These are phyloP conservation scores for Sparassis latifolia DNA, from an alignment of 1,284 basidiomycete genomes.

Conservation along the genomic window DNA sequence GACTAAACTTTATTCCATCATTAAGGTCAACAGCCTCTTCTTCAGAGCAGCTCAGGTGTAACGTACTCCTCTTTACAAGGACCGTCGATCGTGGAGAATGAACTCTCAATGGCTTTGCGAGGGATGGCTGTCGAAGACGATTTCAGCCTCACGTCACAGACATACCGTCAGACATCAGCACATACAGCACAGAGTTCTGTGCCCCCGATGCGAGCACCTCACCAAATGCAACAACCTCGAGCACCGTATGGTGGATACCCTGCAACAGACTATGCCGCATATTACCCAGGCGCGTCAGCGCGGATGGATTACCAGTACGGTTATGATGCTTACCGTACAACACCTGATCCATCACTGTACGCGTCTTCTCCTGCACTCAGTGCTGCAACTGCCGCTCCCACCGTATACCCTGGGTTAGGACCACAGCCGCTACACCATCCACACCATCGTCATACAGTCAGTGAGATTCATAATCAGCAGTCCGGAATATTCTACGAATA, in stretches of 20 bases:
- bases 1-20: background rate
- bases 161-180: slow-evolving; percentile 22
- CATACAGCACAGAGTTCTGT: slow-evolving; percentile 16
- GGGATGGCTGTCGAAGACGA: slow-evolving; percentile 69
- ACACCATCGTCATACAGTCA: slow-evolving; percentile 37
- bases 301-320: slow-evolving; percentile 45
- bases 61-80: slow-evolving; percentile 37
- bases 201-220: slow-evolving; percentile 32
- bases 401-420: slow-evolving; percentile 39
- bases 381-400: slow-evolving; percentile 33
- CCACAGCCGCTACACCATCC: slow-evolving; percentile 40
- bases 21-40: slow-evolving; percentile 21
- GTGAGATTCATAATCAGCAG: slow-evolving; percentile 43
- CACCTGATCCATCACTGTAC: slow-evolving; percentile 47
- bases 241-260: slow-evolving; percentile 45
- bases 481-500: slow-evolving; percentile 58
- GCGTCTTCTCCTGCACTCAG: slow-evolving; percentile 36
- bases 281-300: slow-evolving; percentile 41
- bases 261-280: slow-evolving; percentile 49
- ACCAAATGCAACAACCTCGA: slow-evolving; percentile 36
- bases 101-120: slow-evolving; percentile 50
- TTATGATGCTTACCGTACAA: slow-evolving; percentile 47
- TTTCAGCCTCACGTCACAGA: slow-evolving; percentile 21
- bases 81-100: slow-evolving; percentile 41
- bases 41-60: slow-evolving; percentile 17